Evolutionary conservation across 352 stramenopile genomes (phyloP).

Genomic region (Halophytophthora batemanensis): DNA sequence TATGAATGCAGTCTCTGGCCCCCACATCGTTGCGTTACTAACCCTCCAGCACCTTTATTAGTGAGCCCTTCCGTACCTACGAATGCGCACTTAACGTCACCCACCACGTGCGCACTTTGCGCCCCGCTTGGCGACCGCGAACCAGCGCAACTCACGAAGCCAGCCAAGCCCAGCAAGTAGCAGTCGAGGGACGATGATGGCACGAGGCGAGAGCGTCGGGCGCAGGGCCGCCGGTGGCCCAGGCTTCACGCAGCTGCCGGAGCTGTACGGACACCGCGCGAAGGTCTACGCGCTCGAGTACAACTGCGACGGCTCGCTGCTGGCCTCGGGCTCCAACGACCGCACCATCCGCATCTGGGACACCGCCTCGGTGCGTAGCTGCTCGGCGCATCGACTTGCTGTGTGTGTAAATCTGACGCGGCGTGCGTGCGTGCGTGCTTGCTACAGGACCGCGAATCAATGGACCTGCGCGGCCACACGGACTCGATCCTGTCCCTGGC

Average conservation of each 20-base stretch:
- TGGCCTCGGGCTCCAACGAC: slow-evolving; percentile 82
- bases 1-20: too few species aligned
- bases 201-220: slow-evolving; percentile 11
- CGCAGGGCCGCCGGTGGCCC: slow-evolving; percentile 14
- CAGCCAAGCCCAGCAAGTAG: too few species aligned
- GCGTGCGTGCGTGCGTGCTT: background rate
- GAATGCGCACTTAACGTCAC: too few species aligned
- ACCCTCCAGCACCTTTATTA: too few species aligned
- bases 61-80: too few species aligned
- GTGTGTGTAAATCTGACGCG: background rate
- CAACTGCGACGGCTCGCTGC: slow-evolving; percentile 61
- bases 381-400: background rate
- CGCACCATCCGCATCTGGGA: slow-evolving; percentile 80
- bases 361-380: slow-evolving; percentile 38
- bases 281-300: slow-evolving; percentile 82
- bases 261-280: slow-evolving; percentile 78
- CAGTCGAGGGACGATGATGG: slow-evolving; percentile 21
- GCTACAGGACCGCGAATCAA: slow-evolving; percentile 45
- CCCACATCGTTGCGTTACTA: too few species aligned
- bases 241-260: slow-evolving; percentile 58
- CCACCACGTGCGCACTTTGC: too few species aligned
- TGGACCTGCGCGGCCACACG: slow-evolving; percentile 67
- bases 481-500: slow-evolving; percentile 69
- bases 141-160: background rate
- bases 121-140: too few species aligned